Base-by-base conservation (phyloP, 2,329 filamentous ascomycete species). In the Thermochaetoides dissita region DNA sequence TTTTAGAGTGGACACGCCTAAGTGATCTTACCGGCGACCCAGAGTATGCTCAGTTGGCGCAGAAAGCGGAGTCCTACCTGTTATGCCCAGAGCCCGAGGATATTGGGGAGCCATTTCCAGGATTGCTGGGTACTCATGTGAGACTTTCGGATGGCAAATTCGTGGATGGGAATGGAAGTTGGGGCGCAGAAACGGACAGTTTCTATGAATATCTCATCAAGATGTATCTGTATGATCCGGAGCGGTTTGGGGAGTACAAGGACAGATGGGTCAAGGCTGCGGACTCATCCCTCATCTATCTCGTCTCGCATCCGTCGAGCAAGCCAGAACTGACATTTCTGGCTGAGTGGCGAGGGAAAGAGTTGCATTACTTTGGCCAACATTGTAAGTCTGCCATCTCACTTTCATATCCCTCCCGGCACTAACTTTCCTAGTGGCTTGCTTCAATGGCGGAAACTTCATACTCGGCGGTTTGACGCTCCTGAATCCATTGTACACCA, bases 171-270 rank as follows among this genome's bases (percentile, higher is more conserved):
- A 54, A 51, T 2, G 85, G 87, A 40, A 81, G 83, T 36, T 94
- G 85, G 85, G 72, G 74, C 34, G 84, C 81, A 39, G 81, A 82
- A 6, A 73, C 72, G 30, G 85, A 93, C 59, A 84, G 78, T 36
- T 93, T 81, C 63, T 94, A 93, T 63, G 85, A 93, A 62, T 93
- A 93, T 54, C 72, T 94, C 30, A 80, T 94, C 59, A 94, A 94
- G 66, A 89, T 91, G 83, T 93, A 79, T 53, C 61, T 89, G 42
- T 93, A 93, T 58, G 81, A 89, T 55, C 68, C 75, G 0, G 51
- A 58, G 6, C 69, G 75, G 3, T 93, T 83, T 53, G 60, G 54
- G 2, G 47, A 59, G 3, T 86, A 89, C 63, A 76, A 70, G 53
- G 79, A 88, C 48, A 75, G 76, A 38, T 94, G 85, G 85, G 63